Percentiles rank a stretch among this genome's conserved stretches.
Evolutionary conservation across 441 rosid species (phyloP).

Genomic region (Sinapis alba): DNA sequence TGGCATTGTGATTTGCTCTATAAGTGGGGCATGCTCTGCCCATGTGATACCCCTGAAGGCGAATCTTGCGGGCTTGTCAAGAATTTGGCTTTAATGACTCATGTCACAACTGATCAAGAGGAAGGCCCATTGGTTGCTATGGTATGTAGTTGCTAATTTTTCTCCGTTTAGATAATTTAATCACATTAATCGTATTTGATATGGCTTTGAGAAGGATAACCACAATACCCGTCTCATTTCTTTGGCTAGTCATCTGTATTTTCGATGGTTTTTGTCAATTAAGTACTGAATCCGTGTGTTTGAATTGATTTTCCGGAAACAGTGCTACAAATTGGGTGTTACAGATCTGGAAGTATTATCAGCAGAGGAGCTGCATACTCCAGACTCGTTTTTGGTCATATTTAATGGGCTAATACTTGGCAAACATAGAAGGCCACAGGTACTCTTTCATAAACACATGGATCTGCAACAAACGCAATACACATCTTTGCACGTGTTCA

Average conservation of each 20-base stretch:
- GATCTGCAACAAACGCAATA: constrained; percentile 13
- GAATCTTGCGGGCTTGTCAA: constrained; percentile 98
- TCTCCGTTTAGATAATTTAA: constrained; percentile 4
- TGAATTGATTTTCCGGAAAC: constrained; percentile 30
- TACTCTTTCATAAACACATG: constrained; percentile 29
- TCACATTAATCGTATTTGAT: background rate
- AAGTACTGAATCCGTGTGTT: constrained; percentile 4
- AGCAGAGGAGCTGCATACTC: constrained; percentile 90
- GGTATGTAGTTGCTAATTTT: constrained; percentile 48
- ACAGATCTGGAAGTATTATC: constrained; percentile 82
- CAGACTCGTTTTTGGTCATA: constrained; percentile 81
- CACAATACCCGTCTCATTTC: background rate
- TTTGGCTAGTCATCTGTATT: constrained; percentile 10
- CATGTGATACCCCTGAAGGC: constrained; percentile 99
- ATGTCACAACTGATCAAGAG: constrained; percentile 96
- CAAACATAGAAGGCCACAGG: constrained; percentile 95
- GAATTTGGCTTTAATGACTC: constrained; percentile 99
- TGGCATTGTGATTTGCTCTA: constrained; percentile 25
- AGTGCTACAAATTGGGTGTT: constrained; percentile 92
- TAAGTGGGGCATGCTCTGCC: constrained; percentile 99
- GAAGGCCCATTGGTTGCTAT: constrained; percentile 82
- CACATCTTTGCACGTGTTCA: constrained; percentile 18
- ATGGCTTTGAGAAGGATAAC: constrained; percentile 12
- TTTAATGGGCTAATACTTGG: constrained; percentile 94
- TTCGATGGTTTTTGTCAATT: constrained; percentile 4